Evolutionary conservation across 192 early-diverging fungal genomes (phyloP).

Genomic region (Coemansia erecta): DNA sequence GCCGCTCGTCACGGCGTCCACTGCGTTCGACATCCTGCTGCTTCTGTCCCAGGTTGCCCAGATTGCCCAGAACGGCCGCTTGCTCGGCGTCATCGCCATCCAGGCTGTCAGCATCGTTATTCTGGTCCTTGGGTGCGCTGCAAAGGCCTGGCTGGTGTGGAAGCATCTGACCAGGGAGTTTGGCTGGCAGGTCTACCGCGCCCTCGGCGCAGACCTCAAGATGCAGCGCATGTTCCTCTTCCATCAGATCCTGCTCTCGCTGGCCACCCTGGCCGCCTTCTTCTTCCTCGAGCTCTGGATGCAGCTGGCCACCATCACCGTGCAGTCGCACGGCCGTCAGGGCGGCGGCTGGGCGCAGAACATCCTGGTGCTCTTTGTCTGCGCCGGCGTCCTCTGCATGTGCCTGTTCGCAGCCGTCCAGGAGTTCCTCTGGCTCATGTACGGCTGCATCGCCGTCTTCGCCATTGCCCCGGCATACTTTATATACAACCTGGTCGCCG

Average conservation of each 20-base stretch:
- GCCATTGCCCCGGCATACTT: constrained; percentile 22
- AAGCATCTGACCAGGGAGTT: constrained; percentile 42
- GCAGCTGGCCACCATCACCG: constrained; percentile 55
- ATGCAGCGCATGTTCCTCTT: constrained; percentile 52
- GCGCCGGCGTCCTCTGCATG: constrained; percentile 16
- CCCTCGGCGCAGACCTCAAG: constrained; percentile 42
- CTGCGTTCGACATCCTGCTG: constrained; percentile 33
- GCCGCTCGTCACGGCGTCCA: constrained; percentile 25
- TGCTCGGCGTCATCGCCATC: constrained; percentile 10
- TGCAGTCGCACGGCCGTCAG: constrained; percentile 15
- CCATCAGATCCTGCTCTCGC: constrained; percentile 36
- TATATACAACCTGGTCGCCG: constrained; percentile 38
- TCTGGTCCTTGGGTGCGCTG: constrained; percentile 16
- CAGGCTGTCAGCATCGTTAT: constrained; percentile 23
- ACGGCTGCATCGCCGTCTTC: constrained; percentile 16
- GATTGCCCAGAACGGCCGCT: constrained; percentile 18
- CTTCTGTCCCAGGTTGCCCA: constrained; percentile 20
- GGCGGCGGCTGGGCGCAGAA: constrained; percentile 22
- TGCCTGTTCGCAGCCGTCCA: constrained; percentile 26
- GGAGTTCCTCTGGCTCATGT: constrained; percentile 42
- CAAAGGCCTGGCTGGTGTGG: constrained; percentile 26
- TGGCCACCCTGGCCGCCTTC: constrained; percentile 27
- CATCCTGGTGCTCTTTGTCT: constrained; percentile 9
- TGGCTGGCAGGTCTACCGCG: constrained; percentile 52
- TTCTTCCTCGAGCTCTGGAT: constrained; percentile 46